phyloP scores from a whole-genome alignment of 257 asterid species.

The Ophiorrhiza pumila region DNA sequence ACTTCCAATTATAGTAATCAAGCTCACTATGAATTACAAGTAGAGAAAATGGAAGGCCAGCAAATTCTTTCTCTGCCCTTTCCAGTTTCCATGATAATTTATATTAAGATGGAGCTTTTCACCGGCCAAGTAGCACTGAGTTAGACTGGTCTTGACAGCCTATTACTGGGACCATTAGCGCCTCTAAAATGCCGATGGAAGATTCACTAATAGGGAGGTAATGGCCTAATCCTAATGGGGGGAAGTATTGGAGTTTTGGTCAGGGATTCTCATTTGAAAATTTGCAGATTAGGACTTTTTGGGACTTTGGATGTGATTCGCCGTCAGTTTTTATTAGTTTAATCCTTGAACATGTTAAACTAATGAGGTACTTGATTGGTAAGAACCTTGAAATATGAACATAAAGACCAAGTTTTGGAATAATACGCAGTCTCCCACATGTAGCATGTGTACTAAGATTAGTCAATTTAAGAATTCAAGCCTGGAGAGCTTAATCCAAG shows the following conservation, averaged over 20 bases:
- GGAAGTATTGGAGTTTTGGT: conserved; percentile 4
- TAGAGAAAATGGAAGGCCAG: conserved; percentile 28
- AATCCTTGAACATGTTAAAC: conserved; percentile 19
- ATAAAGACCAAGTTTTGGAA: conserved; percentile 21
- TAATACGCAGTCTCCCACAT: conserved; percentile 64
- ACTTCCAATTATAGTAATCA: conserved; percentile 15
- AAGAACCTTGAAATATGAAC: conserved; percentile 26
- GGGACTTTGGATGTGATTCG: conserved; percentile 4
- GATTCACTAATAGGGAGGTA: conserved; percentile 15
- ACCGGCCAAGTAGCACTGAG: conserved; percentile 13
- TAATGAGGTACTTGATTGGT: conserved; percentile 5
- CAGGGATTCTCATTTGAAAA: conserved; percentile 2
- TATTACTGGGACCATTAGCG: conserved; percentile 9
- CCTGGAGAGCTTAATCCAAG: conserved; percentile 57
- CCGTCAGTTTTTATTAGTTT: conserved; percentile 16
- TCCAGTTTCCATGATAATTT: conserved; percentile 4
- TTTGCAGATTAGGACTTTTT: conserved; percentile 1
- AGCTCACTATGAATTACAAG: neutral
- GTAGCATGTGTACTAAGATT: conserved; percentile 72
- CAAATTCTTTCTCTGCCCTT: conserved; percentile 2
- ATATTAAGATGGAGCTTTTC: conserved; percentile 3
- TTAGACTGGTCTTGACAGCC: conserved; percentile 18
- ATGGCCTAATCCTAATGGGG: neutral
- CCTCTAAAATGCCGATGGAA: conserved; percentile 12
- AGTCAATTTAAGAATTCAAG: conserved; percentile 40